Evolutionary conservation across 768 basidiomycete species (phyloP), one percentile per base, ranked within the genome.

Genomic region (Psilocybe tampanensis): DNA sequence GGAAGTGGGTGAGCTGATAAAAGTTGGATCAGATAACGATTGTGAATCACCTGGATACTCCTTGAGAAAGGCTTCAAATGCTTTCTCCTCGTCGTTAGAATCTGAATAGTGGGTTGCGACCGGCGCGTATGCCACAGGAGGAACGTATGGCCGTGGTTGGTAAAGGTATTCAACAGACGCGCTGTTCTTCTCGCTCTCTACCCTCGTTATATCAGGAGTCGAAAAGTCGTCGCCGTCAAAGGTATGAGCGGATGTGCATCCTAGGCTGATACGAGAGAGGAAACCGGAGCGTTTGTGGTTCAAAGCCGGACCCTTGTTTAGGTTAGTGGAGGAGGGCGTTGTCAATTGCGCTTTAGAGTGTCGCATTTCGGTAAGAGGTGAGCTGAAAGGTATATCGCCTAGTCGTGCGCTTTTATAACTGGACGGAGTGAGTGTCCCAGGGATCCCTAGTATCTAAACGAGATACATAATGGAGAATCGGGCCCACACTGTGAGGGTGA

Each of bases 31-130:
- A 39, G 41, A 47, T 15, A 12, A 4, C 7, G 32, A 29, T 45
- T 26, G 13, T 43, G 53, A 64, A n/a, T 43, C 60, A 75, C 74
- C 75, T 47, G 76, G 76, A 56, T 70, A 75, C 41, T 73, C 70
- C n/a, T 60, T 65, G 36, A 83, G 72, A 70, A 88, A 90, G 17
- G 68, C 66, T 18, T 74, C 68, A 67, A 83, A 86, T 18, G 82
- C 58, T 48, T 24, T 79, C 29, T 63, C 61, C 22, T 72, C 68
- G 6, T 76, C 74, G 54, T 75, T 74, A 54, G 66, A 57, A 55
- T 57, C 59, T 61, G 64, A 22, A 52, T 66, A n/a, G 12, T 39
- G 48, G 51, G 74, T 55, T 32, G 60, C 68, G 32, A 64, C 71
- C 67, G 52, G 71, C 61, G 47, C 70, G 43, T 68, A 67, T 18